Evolutionary conservation across 352 stramenopile species (phyloP).

Genomic region (Pythium volutum): DNA sequence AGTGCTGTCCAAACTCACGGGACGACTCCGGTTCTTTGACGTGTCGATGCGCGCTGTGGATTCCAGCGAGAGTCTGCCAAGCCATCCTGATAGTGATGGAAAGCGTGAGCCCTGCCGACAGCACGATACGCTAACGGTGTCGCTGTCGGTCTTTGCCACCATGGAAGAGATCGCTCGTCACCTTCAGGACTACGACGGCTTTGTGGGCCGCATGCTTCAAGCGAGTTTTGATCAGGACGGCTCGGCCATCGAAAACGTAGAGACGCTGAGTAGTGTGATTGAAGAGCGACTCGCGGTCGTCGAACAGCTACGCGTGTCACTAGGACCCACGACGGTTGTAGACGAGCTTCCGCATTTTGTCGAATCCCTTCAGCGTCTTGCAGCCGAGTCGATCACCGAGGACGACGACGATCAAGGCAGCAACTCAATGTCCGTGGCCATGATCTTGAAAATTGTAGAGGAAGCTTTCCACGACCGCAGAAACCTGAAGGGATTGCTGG

Average conservation of each 20-base stretch:
- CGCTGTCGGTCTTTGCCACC: constrained; percentile 40
- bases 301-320: constrained; percentile 22
- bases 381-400: background rate
- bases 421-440: background rate
- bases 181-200: constrained; percentile 62
- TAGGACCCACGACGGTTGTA: constrained; percentile 31
- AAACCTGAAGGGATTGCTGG: background rate
- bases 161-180: constrained; percentile 54
- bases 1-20: constrained; percentile 37
- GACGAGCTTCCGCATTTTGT: constrained; percentile 38
- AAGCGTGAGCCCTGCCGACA: constrained; percentile 3
- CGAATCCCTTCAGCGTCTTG: constrained; percentile 18
- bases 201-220: constrained; percentile 33
- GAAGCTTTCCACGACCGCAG: constrained; percentile 6
- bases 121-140: constrained; percentile 21
- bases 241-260: constrained; percentile 20
- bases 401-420: background rate
- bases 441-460: background rate
- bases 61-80: constrained; percentile 23
- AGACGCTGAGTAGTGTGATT: constrained; percentile 34
- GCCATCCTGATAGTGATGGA: background rate
- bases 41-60: constrained; percentile 14
- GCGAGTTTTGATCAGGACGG: background rate
- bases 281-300: constrained; percentile 37
- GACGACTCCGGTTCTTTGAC: constrained; percentile 31